Evolutionary conservation across 805 yeast genomes (phyloP).

Genomic region (Schizosaccharomyces japonicus): DNA sequence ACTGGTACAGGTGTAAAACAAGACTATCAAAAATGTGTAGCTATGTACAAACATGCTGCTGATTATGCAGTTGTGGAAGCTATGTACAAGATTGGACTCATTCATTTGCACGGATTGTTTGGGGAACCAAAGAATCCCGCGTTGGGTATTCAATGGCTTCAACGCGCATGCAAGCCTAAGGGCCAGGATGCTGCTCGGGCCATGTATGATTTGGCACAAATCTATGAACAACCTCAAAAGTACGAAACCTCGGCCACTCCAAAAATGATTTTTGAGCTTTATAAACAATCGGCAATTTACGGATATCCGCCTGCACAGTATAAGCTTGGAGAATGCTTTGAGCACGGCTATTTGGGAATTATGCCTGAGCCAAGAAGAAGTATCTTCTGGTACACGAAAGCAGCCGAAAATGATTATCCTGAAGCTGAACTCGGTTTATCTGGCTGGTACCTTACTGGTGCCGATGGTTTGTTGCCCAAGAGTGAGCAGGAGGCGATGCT

Average conservation of each 20-base stretch:
- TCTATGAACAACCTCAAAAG: slow-evolving; percentile 21
- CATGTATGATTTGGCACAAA: slow-evolving; percentile 30
- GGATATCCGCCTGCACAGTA: slow-evolving; percentile 46
- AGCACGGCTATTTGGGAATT: slow-evolving; percentile 37
- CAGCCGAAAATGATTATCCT: slow-evolving; percentile 37
- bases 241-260: slow-evolving; percentile 18
- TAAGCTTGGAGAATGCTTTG: slow-evolving; percentile 47
- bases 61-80: slow-evolving; percentile 36
- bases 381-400: slow-evolving; percentile 50
- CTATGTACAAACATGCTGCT: slow-evolving; percentile 38
- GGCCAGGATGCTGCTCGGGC: slow-evolving; percentile 29
- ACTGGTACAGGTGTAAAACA: slow-evolving; percentile 32
- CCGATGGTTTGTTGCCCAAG: slow-evolving; percentile 30
- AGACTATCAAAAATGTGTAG: slow-evolving; percentile 26
- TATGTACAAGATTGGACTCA: slow-evolving; percentile 53
- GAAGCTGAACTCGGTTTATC: slow-evolving; percentile 48
- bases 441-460: slow-evolving; percentile 66
- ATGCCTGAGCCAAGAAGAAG: slow-evolving; percentile 31
- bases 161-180: slow-evolving; percentile 25
- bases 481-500: slow-evolving; percentile 46
- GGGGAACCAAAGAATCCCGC: slow-evolving; percentile 20
- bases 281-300: slow-evolving; percentile 33
- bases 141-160: slow-evolving; percentile 29
- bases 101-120: slow-evolving; percentile 27
- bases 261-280: slow-evolving; percentile 26